Evolutionary conservation across 2,329 filamentous ascomycete genomes (phyloP).

Genomic region (Xenoacremonium recifei): DNA sequence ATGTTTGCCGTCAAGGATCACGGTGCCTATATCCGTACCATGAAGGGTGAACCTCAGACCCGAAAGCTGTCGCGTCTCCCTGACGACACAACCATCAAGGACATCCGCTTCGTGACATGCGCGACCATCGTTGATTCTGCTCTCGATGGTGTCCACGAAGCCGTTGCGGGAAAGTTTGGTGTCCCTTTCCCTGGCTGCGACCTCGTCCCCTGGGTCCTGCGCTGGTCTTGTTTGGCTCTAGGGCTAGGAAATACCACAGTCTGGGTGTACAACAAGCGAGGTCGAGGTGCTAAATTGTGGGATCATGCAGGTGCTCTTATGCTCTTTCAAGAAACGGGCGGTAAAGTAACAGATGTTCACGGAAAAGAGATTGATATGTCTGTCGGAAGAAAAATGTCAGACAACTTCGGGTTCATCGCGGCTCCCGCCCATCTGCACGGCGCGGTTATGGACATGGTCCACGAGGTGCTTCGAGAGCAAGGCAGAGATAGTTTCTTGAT

Average conservation of each 20-base stretch:
- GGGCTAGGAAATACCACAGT: constrained; percentile 53
- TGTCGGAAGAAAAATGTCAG: constrained; percentile 46
- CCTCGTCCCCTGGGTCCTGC: constrained; percentile 56
- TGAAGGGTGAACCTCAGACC: constrained; percentile 28
- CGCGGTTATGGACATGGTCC: constrained; percentile 63
- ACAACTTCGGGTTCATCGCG: constrained; percentile 57
- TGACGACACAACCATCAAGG: constrained; percentile 15
- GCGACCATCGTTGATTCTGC: constrained; percentile 46
- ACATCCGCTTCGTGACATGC: constrained; percentile 47
- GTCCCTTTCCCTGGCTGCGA: constrained; percentile 47
- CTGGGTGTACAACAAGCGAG: constrained; percentile 53
- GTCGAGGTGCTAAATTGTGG: constrained; percentile 54
- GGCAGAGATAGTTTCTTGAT: constrained; percentile 22
- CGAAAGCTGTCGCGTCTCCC: constrained; percentile 33
- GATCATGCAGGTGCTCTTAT: constrained; percentile 61
- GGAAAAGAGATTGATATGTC: constrained; percentile 50
- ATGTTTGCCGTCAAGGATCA: constrained; percentile 48
- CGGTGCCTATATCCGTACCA: constrained; percentile 46
- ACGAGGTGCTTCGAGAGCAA: constrained; percentile 62
- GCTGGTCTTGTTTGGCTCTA: constrained; percentile 53
- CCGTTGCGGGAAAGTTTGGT: constrained; percentile 41
- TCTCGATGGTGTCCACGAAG: constrained; percentile 45
- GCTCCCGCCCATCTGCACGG: constrained; percentile 45
- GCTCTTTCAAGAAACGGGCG: constrained; percentile 56
- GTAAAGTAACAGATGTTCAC: constrained; percentile 53